Conservation (phyloP, 2,329 filamentous ascomycete species). For the Mariannaea elegans region DNA sequence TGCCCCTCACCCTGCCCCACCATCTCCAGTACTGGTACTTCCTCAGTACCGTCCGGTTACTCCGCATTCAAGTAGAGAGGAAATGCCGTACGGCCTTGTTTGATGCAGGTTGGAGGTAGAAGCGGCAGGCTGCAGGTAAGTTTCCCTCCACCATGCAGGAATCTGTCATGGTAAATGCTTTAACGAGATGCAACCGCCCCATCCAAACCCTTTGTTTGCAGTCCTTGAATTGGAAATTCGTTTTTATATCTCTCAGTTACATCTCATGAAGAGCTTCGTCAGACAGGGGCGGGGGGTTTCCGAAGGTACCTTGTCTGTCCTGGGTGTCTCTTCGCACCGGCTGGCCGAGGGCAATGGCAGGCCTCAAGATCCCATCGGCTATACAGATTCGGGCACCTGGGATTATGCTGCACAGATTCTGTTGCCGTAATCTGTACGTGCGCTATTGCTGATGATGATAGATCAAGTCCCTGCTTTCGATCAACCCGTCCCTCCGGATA, state of each 20-base stretch:
- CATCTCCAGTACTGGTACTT: not conserved
- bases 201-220: not conserved
- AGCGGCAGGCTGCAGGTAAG: constrained; percentile 11
- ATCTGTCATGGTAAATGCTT: constrained; percentile 11
- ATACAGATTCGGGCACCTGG: no score
- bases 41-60: not conserved
- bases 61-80: not conserved
- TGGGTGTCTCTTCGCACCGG: not conserved
- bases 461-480: not conserved
- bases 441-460: constrained; percentile 1
- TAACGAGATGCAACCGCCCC: constrained; percentile 2
- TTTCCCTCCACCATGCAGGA: not conserved
- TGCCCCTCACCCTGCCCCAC: constrained; percentile 5
- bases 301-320: constrained; percentile 7
- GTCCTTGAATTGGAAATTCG: not conserved
- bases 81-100: not conserved
- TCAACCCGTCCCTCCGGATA: constrained; percentile 18
- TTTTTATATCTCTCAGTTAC: constrained; percentile 23
- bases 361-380: not conserved
- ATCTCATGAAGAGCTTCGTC: constrained; percentile 6
- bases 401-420: not conserved
- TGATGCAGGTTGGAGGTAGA: constrained; percentile 11
- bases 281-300: constrained; percentile 8
- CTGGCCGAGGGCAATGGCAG: not conserved
- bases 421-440: not conserved